A percentile compares a stretch with the other conserved stretches of the same genome.
These are phyloP conservation scores for Trametes maxima DNA, from an alignment of 768 basidiomycete species.

Conservation along the genomic window DNA sequence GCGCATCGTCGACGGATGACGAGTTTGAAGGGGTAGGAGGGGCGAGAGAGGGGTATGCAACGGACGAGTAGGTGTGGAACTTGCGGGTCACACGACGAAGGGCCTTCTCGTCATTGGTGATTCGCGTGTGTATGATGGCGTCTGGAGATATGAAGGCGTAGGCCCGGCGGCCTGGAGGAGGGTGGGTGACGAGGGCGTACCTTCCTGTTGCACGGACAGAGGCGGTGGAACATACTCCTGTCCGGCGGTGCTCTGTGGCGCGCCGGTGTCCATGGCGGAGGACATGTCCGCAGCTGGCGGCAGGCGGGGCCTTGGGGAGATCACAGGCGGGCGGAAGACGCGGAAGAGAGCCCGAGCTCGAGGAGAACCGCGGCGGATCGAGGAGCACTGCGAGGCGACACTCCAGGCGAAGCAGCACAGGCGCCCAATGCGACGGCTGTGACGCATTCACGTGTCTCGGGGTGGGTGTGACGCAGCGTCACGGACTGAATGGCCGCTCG, in stretches of 20 bases:
- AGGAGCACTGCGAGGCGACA: no score
- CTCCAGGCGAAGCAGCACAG: not conserved
- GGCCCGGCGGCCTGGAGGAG: not conserved
- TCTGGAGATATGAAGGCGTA: constrained; percentile 45
- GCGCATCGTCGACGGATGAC: constrained; percentile 61
- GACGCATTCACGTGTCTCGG: constrained; percentile 13
- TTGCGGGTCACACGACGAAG: constrained; percentile 79
- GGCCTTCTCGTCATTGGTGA: constrained; percentile 80
- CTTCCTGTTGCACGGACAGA: constrained; percentile 34
- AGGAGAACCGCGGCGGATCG: no score
- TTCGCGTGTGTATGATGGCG: constrained; percentile 76
- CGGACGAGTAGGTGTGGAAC: constrained; percentile 71
- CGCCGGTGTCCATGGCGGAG: not conserved
- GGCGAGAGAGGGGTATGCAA: constrained; percentile 50
- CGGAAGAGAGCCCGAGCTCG: not conserved
- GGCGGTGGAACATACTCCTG: constrained; percentile 23
- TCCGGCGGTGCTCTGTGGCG: not conserved
- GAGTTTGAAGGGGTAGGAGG: constrained; percentile 28
- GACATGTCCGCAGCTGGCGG: not conserved
- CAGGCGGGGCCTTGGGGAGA: not conserved
- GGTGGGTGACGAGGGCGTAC: constrained; percentile 20
- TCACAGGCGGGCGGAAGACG: not conserved
- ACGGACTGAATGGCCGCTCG: constrained; percentile 1
- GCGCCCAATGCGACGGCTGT: not conserved
- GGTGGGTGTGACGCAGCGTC: not conserved